These are phyloP conservation scores for Ocimum tenuiflorum DNA, from an alignment of 257 asterid genomes.

Conservation along the genomic window DNA sequence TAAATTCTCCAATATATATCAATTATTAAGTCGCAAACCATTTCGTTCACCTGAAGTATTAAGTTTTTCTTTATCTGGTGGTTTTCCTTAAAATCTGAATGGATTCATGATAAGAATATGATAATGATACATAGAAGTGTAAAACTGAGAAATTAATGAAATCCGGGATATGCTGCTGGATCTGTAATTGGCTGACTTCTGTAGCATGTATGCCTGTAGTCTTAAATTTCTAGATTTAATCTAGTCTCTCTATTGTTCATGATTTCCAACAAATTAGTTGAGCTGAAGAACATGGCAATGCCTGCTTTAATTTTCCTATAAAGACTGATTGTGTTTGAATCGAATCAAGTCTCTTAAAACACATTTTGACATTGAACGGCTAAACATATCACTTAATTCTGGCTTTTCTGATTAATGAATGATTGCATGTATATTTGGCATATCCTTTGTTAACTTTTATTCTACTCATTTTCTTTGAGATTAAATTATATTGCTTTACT, in stretches of 20 bases:
- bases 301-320: conserved; percentile 1
- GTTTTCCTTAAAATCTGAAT: no score
- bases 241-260: not conserved
- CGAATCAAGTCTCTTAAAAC: not conserved
- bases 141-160: no score
- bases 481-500: not conserved
- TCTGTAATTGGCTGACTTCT: no score
- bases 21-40: no score
- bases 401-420: not conserved
- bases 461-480: not conserved
- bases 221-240: not conserved
- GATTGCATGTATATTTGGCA: no score
- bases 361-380: not conserved
- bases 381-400: not conserved
- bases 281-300: conserved; percentile 2
- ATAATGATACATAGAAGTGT: no score
- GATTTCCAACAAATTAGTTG: not conserved
- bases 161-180: no score
- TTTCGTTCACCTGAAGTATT: no score
- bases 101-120: no score
- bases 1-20: no score
- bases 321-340: not conserved
- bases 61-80: no score
- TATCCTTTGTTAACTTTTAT: not conserved
- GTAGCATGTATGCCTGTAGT: not conserved